Evolutionary conservation across 805 yeast genomes (phyloP).

Genomic region (Candida pseudofarinosa): DNA sequence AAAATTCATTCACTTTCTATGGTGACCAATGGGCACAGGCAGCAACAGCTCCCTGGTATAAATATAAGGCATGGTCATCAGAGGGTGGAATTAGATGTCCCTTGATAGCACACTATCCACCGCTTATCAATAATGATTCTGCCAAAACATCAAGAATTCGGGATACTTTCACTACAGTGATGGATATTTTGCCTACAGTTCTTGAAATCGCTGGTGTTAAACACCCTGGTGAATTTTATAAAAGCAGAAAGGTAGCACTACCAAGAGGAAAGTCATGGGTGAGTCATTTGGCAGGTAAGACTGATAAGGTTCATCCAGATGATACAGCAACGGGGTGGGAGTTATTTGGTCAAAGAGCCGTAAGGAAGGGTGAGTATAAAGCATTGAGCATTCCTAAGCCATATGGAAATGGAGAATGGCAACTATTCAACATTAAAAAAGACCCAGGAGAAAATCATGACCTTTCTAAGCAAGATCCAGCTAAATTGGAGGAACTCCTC

Average conservation of each 20-base stretch:
- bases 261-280: conserved; percentile 49
- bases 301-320: conserved; percentile 33
- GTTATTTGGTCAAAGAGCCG: conserved; percentile 54
- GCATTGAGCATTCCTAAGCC: conserved; percentile 49
- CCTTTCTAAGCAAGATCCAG: conserved; percentile 32
- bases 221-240: conserved; percentile 41
- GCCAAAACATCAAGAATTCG: conserved; percentile 23
- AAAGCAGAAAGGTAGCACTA: conserved; percentile 40
- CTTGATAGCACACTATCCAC: conserved; percentile 44
- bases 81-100: conserved; percentile 64
- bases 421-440: conserved; percentile 36
- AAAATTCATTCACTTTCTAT: conserved; percentile 47
- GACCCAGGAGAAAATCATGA: conserved; percentile 55
- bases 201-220: conserved; percentile 45
- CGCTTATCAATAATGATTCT: conserved; percentile 12
- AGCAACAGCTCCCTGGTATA: conserved; percentile 52
- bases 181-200: conserved; percentile 58
- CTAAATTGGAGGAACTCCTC: conserved; percentile 37
- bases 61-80: conserved; percentile 54
- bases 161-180: conserved; percentile 47
- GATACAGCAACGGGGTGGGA: conserved; percentile 55
- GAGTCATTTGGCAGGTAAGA: conserved; percentile 25
- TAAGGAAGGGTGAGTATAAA: conserved; percentile 47
- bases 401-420: conserved; percentile 47
- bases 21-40: conserved; percentile 62